These are phyloP conservation scores for Ramaria sp. DNA, from an alignment of 768 basidiomycete genomes.

Conservation along the genomic window DNA sequence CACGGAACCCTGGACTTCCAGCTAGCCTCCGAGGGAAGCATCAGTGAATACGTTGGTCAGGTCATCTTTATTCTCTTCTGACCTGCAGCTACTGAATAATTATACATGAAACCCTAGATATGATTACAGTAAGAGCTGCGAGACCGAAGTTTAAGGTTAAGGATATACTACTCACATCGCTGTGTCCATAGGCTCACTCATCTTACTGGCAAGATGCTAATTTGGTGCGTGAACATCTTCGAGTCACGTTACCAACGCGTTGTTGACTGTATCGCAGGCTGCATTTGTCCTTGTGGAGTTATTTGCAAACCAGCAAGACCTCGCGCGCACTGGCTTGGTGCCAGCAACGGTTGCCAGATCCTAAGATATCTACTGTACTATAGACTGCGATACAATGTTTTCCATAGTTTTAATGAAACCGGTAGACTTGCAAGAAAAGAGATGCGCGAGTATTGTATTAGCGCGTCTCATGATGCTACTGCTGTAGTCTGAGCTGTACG, in stretches of 20 bases:
- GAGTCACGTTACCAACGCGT: not conserved
- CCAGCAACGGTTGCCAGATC: not conserved
- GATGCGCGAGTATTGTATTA: too few species aligned
- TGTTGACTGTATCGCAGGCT: conserved; percentile 11
- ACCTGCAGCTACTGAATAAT: conserved; percentile 9
- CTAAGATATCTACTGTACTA: not conserved
- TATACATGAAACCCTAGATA: conserved; percentile 1
- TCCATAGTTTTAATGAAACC: not conserved
- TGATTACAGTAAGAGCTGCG: conserved; percentile 14
- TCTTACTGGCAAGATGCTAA: conserved; percentile 29
- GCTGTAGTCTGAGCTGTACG: too few species aligned
- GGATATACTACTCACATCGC: not conserved
- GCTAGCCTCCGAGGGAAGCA: conserved; percentile 25
- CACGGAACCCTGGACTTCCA: conserved; percentile 33
- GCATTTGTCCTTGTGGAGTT: conserved; percentile 30
- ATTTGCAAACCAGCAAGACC: conserved; percentile 24
- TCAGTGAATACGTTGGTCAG: conserved; percentile 28
- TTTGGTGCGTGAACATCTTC: conserved; percentile 12
- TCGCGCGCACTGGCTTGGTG: conserved; percentile 26
- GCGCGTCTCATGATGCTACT: too few species aligned
- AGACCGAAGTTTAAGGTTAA: not conserved
- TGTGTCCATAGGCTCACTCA: conserved; percentile 23
- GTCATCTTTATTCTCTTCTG: not conserved
- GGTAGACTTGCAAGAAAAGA: too few species aligned
- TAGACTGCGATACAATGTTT: too few species aligned